Conservation (phyloP, 2,329 filamentous ascomycete species). For the Cercospora sp. region DNA sequence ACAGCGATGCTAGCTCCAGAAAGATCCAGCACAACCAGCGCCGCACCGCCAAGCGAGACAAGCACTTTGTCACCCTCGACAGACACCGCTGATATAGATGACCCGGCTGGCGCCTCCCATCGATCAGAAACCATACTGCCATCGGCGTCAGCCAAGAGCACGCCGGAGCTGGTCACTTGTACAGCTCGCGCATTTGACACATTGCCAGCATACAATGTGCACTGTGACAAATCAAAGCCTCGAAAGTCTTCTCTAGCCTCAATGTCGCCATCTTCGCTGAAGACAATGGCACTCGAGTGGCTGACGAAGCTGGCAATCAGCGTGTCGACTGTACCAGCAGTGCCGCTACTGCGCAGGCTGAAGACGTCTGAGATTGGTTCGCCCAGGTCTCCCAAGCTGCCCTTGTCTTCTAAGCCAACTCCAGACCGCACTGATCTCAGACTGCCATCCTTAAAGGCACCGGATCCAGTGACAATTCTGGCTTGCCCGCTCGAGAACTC, state of each 20-base stretch:
- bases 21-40: conserved; percentile 68
- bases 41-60: conserved; percentile 73
- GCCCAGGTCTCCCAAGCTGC: conserved; percentile 73
- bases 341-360: conserved; percentile 71
- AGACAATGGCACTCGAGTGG: conserved; percentile 80
- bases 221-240: conserved; percentile 67
- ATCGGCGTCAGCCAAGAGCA: conserved; percentile 63
- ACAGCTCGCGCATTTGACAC: conserved; percentile 62
- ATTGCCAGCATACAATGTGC: conserved; percentile 71
- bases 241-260: conserved; percentile 81
- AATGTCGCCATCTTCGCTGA: conserved; percentile 71
- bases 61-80: conserved; percentile 69
- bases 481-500: conserved; percentile 95
- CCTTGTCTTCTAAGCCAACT: conserved; percentile 70
- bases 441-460: conserved; percentile 84
- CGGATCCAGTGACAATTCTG: conserved; percentile 87
- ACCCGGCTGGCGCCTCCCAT: conserved; percentile 56
- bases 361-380: conserved; percentile 39
- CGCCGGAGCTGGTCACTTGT: conserved; percentile 70
- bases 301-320: conserved; percentile 78
- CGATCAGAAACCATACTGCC: conserved; percentile 53
- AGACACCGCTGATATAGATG: conserved; percentile 74
- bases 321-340: conserved; percentile 64
- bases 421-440: conserved; percentile 89
- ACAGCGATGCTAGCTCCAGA: conserved; percentile 56